These are phyloP conservation scores for Fusarium piperis DNA, from an alignment of 2,329 filamentous ascomycete genomes.

Conservation along the genomic window DNA sequence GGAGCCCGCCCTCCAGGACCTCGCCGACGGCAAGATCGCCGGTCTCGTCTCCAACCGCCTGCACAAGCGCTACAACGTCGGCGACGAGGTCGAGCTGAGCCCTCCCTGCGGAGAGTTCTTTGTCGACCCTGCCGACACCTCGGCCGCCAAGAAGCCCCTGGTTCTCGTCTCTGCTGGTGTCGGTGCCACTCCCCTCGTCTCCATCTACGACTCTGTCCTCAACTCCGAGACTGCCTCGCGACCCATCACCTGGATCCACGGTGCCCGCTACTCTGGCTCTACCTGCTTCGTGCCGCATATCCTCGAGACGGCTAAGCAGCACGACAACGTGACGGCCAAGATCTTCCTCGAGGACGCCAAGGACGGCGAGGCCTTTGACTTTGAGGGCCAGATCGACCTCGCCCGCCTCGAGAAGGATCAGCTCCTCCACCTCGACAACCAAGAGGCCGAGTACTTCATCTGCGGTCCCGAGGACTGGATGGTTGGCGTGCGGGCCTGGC, in stretches of 20 bases:
- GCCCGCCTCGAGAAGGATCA: conserved; percentile 60
- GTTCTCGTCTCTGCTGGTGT: conserved; percentile 76
- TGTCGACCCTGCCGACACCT: conserved; percentile 58
- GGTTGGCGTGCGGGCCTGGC: conserved; percentile 63
- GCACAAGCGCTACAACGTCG: conserved; percentile 58
- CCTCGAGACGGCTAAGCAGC: conserved; percentile 52
- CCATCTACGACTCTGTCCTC: conserved; percentile 69
- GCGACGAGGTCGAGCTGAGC: conserved; percentile 64
- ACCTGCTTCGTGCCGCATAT: conserved; percentile 68
- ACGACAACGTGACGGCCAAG: conserved; percentile 49
- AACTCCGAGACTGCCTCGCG: conserved; percentile 45
- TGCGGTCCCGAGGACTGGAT: conserved; percentile 80
- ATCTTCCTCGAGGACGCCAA: conserved; percentile 67
- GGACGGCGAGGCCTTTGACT: conserved; percentile 66
- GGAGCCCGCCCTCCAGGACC: conserved; percentile 44
- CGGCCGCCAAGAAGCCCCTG: conserved; percentile 60
- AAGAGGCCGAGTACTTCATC: conserved; percentile 71
- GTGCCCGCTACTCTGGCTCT: conserved; percentile 58
- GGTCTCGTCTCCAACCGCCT: conserved; percentile 65
- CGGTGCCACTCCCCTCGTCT: conserved; percentile 72
- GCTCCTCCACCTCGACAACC: conserved; percentile 65
- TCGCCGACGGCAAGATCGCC: conserved; percentile 47
- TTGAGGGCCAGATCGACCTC: conserved; percentile 68
- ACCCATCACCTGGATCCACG: conserved; percentile 72
- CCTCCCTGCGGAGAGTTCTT: conserved; percentile 70